These are phyloP conservation scores for Collybiopsis confluens DNA, from an alignment of 768 basidiomycete genomes.

Conservation along the genomic window DNA sequence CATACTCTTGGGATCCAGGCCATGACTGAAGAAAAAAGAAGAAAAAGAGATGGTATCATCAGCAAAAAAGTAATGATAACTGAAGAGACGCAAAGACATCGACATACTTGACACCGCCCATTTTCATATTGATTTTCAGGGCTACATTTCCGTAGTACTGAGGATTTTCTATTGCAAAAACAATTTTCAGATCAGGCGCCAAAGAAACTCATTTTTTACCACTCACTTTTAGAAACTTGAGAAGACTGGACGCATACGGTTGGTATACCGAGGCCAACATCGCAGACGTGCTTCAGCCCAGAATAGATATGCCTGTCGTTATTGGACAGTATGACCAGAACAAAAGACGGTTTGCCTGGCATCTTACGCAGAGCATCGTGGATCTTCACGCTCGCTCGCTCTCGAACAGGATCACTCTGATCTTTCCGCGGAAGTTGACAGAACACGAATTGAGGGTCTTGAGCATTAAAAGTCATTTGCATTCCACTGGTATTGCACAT, in stretches of 20 bases:
- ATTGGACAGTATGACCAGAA: conserved; percentile 64
- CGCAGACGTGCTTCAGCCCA: conserved; percentile 70
- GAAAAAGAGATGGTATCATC: not conserved
- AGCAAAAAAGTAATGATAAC: too few relatives aligned
- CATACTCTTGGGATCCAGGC: conserved; percentile 47
- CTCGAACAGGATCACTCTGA: conserved; percentile 51
- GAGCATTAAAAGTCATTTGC: conserved; percentile 28
- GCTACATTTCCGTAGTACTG: conserved; percentile 81
- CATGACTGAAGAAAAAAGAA: conserved; percentile 28
- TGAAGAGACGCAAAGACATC: too few relatives aligned
- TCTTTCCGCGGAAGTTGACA: conserved; percentile 49
- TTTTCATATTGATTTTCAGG: conserved; percentile 79
- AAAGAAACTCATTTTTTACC: conserved; percentile 21
- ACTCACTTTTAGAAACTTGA: conserved; percentile 68
- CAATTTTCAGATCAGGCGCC: too few relatives aligned
- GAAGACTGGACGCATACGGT: conserved; percentile 72
- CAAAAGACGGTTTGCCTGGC: conserved; percentile 45
- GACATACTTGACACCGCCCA: conserved; percentile 74
- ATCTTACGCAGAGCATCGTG: conserved; percentile 34
- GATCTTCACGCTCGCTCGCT: conserved; percentile 43
- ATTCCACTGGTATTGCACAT: conserved; percentile 71
- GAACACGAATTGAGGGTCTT: conserved; percentile 31
- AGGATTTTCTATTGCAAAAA: conserved; percentile 52
- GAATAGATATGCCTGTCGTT: conserved; percentile 75
- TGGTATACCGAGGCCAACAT: conserved; percentile 61